Evolutionary conservation across 2,329 filamentous ascomycete genomes (phyloP).

Genomic region (Talaromyces islandicus): DNA sequence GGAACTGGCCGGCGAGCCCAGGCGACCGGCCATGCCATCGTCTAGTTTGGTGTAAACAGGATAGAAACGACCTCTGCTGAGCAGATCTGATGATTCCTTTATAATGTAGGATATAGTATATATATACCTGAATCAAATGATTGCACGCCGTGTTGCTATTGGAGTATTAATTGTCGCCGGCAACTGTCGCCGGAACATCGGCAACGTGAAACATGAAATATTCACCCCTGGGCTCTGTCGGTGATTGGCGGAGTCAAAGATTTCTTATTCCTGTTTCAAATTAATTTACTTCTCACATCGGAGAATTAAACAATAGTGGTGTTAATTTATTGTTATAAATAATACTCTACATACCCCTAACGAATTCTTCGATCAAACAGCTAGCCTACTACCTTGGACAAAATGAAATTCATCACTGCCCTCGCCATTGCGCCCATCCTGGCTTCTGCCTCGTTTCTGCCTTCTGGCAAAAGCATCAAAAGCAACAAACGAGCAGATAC

Average conservation of each 20-base stretch:
- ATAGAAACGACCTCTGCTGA: neutral
- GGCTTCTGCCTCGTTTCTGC: neutral
- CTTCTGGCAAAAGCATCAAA: neutral
- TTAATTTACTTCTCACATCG: neutral
- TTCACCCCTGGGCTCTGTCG: neutral
- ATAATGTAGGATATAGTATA: neutral
- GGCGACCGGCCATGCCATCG: conserved; percentile 9
- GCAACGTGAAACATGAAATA: neutral
- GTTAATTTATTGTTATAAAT: neutral
- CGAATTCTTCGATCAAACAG: neutral
- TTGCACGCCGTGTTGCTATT: neutral
- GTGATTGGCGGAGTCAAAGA: neutral
- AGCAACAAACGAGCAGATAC: neutral
- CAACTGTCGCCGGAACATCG: neutral
- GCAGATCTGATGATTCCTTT: neutral
- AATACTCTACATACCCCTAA: neutral
- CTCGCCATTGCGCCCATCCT: neutral
- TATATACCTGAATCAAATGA: neutral
- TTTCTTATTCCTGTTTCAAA: neutral
- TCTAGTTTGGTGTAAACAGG: neutral
- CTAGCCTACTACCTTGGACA: neutral
- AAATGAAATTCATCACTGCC: neutral
- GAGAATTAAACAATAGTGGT: neutral
- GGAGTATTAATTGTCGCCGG: neutral
- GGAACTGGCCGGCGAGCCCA: conserved; percentile 9